phyloP scores from a whole-genome alignment of 176 grass and related monocot species.

The Oryza rufipogon region DNA sequence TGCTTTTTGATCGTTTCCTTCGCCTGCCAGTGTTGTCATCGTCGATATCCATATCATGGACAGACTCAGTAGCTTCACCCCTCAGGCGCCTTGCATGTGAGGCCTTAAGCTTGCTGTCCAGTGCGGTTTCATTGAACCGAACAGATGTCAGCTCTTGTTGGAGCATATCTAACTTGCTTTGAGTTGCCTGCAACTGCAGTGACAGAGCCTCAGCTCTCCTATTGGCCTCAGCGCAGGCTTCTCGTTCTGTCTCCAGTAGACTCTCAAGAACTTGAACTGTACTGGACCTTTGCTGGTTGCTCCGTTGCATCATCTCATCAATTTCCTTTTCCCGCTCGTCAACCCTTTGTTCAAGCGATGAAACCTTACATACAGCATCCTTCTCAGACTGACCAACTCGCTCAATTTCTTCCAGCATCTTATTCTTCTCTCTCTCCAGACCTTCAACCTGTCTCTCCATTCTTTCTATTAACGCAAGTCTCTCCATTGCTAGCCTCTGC shows the following conservation, averaged over 20 bases:
- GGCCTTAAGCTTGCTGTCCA: conserved; percentile 81
- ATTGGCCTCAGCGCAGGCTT: conserved; percentile 76
- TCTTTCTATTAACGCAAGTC: conserved; percentile 78
- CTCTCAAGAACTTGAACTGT: conserved; percentile 92
- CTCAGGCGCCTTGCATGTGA: conserved; percentile 62
- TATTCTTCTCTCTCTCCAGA: conserved; percentile 77
- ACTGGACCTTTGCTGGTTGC: conserved; percentile 88
- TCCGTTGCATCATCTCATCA: conserved; percentile 81
- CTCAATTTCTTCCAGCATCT: conserved; percentile 75
- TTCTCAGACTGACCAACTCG: conserved; percentile 66
- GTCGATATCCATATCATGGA: conserved; percentile 91
- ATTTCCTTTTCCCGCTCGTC: conserved; percentile 91
- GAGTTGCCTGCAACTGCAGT: conserved; percentile 90
- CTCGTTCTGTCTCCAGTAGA: conserved; percentile 73
- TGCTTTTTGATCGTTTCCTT: conserved; percentile 90
- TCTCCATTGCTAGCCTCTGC: conserved; percentile 83
- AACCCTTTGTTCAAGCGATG: conserved; percentile 74
- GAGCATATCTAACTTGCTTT: conserved; percentile 88
- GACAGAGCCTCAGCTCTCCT: conserved; percentile 81
- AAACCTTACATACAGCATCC: conserved; percentile 72
- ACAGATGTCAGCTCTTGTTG: conserved; percentile 89
- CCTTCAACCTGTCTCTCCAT: conserved; percentile 72
- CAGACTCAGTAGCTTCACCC: conserved; percentile 82
- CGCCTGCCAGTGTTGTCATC: conserved; percentile 59
- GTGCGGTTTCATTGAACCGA: conserved; percentile 76